Percentiles rank a stretch among this genome's conserved stretches.
Conservation (phyloP, 2,329 filamentous ascomycete genomes). For the Colletotrichum sp. region DNA sequence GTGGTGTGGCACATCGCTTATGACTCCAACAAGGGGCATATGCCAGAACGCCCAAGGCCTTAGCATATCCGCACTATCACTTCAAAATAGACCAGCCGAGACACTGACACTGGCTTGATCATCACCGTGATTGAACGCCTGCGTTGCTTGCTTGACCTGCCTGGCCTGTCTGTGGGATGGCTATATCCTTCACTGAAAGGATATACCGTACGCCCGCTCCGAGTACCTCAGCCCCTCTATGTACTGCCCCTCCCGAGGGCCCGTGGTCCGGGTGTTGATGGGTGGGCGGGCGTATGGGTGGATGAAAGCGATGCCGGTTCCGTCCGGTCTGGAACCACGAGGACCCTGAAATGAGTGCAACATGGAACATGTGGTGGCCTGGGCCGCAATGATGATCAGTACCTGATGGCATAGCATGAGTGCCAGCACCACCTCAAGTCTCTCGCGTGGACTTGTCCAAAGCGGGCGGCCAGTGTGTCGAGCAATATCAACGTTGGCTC, state of each 20-base stretch:
- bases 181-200: not conserved
- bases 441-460: not conserved
- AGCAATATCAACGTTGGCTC: not conserved
- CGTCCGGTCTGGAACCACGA: conserved; percentile 1
- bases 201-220: not conserved
- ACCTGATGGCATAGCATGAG: not conserved
- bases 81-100: not conserved
- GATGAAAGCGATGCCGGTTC: not conserved
- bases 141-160: not conserved
- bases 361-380: not conserved
- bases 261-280: not conserved
- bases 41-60: not conserved
- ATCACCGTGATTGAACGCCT: not conserved
- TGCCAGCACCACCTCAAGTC: not conserved
- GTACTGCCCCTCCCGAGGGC: not conserved
- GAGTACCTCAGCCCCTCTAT: not conserved
- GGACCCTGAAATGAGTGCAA: not conserved
- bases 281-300: not conserved
- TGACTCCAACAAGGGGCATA: not conserved
- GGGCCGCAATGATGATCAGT: not conserved
- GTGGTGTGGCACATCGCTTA: not conserved
- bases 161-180: not conserved
- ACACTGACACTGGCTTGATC: not conserved
- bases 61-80: not conserved
- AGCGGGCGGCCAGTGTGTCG: not conserved